A percentile compares a stretch with the other conserved stretches of the same genome.
phyloP scores from a whole-genome alignment of 129 eudicot species.

The Lactuca sativa region DNA sequence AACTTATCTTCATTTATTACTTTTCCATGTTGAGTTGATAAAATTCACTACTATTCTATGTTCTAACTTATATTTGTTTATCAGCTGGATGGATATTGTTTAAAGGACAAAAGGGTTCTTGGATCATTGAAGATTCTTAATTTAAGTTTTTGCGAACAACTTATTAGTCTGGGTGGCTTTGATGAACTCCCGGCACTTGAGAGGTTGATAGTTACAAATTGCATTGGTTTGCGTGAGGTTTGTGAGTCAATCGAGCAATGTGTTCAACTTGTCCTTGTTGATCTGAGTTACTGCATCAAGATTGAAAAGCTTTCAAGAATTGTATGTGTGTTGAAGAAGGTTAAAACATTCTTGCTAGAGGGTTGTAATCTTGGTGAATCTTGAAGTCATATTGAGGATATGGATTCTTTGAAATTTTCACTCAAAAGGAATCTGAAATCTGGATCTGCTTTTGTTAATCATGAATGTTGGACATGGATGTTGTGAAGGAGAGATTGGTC shows the following conservation, averaged over 20 bases:
- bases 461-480: too few relatives aligned
- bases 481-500: too few relatives aligned
- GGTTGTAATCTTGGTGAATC: neutral
- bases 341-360: too few relatives aligned
- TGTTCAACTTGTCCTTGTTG: neutral
- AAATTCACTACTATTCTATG: neutral
- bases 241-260: neutral
- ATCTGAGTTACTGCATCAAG: neutral
- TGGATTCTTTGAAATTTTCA: too few relatives aligned
- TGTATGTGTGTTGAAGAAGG: too few relatives aligned
- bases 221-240: slow-evolving; percentile 1
- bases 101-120: slow-evolving; percentile 7
- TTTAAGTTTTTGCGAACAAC: slow-evolving; percentile 11
- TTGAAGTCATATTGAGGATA: too few relatives aligned
- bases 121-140: neutral
- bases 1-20: neutral
- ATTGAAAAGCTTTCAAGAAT: too few relatives aligned
- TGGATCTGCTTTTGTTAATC: too few relatives aligned
- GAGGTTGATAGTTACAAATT: slow-evolving; percentile 10
- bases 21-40: neutral
- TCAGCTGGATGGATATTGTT: neutral
- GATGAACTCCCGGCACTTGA: neutral
- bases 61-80: neutral
- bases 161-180: neutral
- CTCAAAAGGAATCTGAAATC: too few relatives aligned